These are phyloP conservation scores for Saksenaea oblongispora DNA, from an alignment of 371 early-diverging fungal species.

Conservation along the genomic window DNA sequence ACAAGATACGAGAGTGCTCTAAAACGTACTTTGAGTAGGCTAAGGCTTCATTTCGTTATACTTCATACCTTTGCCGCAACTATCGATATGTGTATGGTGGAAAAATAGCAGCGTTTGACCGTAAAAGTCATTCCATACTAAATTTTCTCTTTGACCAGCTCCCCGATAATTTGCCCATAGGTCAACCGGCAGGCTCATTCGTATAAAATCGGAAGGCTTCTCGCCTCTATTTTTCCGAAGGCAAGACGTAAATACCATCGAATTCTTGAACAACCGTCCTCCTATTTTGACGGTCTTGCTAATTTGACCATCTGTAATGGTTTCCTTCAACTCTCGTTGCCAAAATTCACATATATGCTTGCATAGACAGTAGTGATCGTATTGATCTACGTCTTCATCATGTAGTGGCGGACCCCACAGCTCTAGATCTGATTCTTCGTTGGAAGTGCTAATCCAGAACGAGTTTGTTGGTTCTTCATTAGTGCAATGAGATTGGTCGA, in stretches of 20 bases:
- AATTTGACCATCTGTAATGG: background rate
- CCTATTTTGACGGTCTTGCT: background rate
- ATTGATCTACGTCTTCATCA: background rate
- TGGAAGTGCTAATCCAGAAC: background rate
- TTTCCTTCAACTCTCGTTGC: background rate
- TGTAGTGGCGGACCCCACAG: background rate
- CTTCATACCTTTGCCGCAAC: background rate
- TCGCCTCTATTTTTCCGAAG: background rate
- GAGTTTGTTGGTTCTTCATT: background rate
- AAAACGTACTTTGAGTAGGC: background rate
- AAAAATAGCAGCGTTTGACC: background rate
- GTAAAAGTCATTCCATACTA: background rate
- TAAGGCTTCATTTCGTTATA: too few relatives aligned
- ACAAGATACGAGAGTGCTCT: background rate
- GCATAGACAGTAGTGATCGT: background rate
- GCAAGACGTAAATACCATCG: background rate
- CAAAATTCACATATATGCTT: background rate
- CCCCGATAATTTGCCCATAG: background rate
- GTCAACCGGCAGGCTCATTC: background rate
- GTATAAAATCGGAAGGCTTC: background rate
- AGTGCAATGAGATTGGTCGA: background rate
- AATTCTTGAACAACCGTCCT: background rate
- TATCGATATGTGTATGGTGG: background rate
- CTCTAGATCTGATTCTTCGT: background rate
- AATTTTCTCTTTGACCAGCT: background rate